phyloP scores from a whole-genome alignment of 805 yeast genomes.

The Sugiyamaella marilandica region DNA sequence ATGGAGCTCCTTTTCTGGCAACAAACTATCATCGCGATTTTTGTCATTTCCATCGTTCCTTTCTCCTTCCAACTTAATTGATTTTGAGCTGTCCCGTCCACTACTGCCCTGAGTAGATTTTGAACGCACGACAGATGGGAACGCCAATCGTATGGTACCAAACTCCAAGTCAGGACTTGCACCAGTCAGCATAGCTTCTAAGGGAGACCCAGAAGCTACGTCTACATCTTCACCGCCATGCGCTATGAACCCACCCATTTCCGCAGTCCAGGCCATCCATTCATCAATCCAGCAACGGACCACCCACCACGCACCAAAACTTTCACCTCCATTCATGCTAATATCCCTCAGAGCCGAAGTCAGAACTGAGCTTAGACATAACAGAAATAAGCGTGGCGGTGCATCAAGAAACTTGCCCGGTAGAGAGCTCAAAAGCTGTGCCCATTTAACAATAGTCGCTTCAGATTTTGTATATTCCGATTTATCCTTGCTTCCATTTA shows the following conservation, averaged over 20 bases:
- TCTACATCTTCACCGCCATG: slow-evolving; percentile 3
- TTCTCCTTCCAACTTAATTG: not conserved
- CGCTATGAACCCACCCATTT: slow-evolving; percentile 35
- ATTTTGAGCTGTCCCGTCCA: no score
- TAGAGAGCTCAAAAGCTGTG: slow-evolving; percentile 37
- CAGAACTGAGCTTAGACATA: slow-evolving; percentile 49
- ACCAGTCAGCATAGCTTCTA: not conserved
- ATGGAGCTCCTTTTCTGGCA: not conserved
- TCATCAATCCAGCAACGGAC: slow-evolving; percentile 74
- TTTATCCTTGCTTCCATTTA: not conserved
- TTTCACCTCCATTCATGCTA: slow-evolving; percentile 51
- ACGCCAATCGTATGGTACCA: not conserved
- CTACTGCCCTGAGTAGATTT: no score
- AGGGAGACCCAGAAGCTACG: not conserved
- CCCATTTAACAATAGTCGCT: slow-evolving; percentile 32
- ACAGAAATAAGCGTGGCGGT: slow-evolving; percentile 51
- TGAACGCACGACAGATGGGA: not conserved
- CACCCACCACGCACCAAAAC: slow-evolving; percentile 73
- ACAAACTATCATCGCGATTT: not conserved
- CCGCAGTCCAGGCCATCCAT: slow-evolving; percentile 62
- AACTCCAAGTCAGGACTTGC: slow-evolving; percentile 6
- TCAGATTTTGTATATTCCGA: slow-evolving; percentile 16
- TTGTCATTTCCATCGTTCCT: slow-evolving; percentile 1
- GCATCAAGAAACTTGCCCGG: slow-evolving; percentile 47
- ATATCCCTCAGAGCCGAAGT: slow-evolving; percentile 61